Evolutionary conservation across 164 flowering plant species (phyloP).

Genomic region (Stephania yunnanensis): DNA sequence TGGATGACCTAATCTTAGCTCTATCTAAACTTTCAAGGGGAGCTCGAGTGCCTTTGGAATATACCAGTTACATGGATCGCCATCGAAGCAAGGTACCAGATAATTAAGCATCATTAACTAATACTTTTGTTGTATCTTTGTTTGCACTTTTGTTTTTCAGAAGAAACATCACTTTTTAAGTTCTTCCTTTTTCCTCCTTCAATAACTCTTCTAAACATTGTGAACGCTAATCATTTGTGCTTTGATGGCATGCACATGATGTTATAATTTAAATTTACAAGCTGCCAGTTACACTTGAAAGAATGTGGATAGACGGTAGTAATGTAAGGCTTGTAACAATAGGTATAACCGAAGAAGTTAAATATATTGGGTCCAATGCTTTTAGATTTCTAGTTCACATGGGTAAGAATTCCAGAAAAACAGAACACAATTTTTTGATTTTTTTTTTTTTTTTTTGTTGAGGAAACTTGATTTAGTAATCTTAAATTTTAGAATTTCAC

Average conservation of each 20-base stretch:
- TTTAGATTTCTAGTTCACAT: no score
- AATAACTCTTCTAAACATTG: no score
- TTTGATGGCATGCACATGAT: neutral
- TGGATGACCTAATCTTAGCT: constrained; percentile 60
- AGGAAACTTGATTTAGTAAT: neutral
- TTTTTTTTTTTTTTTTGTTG: neutral
- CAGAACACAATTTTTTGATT: neutral
- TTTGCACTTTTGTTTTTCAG: neutral
- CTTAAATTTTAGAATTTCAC: neutral
- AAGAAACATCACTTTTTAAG: neutral
- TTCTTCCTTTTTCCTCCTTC: neutral
- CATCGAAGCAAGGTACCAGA: constrained; percentile 77
- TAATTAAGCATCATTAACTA: constrained; percentile 5
- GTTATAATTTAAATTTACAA: no score
- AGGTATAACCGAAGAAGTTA: neutral
- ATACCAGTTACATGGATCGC: constrained; percentile 67
- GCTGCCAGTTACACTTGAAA: neutral
- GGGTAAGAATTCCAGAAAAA: neutral
- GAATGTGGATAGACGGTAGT: neutral
- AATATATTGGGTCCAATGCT: neutral
- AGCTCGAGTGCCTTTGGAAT: constrained; percentile 87
- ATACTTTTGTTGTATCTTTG: neutral
- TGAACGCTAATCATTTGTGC: neutral
- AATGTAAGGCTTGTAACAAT: neutral
- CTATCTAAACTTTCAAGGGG: constrained; percentile 72